These are phyloP conservation scores for Quillaja saponaria DNA, from an alignment of 306 rosid species.

Conservation along the genomic window DNA sequence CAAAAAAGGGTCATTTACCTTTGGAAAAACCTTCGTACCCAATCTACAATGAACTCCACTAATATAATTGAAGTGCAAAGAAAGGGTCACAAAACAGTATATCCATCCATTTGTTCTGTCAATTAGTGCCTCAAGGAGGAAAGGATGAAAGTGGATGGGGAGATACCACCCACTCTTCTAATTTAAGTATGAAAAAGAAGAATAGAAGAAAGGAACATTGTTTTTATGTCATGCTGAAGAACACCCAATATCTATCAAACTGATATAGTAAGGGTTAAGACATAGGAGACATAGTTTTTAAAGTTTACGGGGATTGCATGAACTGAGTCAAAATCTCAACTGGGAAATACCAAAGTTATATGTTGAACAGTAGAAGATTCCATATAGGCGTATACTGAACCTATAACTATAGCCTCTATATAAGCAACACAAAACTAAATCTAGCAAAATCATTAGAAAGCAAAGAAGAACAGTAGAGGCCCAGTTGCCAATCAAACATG, in stretches of 20 bases:
- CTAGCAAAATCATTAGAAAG: background rate
- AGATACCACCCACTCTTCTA: background rate
- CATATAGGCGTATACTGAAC: background rate
- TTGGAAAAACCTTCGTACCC: too few relatives aligned
- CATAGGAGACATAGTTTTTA: constrained; percentile 7
- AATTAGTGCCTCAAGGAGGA: too few relatives aligned
- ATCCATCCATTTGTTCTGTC: too few relatives aligned
- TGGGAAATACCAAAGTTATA: too few relatives aligned
- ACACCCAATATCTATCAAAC: background rate
- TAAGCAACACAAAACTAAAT: background rate
- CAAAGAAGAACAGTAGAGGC: background rate
- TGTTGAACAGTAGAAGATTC: too few relatives aligned
- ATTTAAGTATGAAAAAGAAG: constrained; percentile 11
- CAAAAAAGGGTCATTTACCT: too few relatives aligned
- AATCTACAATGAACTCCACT: too few relatives aligned
- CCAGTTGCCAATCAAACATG: too few relatives aligned
- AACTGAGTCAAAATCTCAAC: too few relatives aligned
- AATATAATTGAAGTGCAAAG: background rate
- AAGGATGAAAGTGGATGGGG: background rate
- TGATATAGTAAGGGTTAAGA: background rate
- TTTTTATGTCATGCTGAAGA: background rate
- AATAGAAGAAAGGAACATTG: background rate
- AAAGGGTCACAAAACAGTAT: background rate
- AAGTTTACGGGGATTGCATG: background rate
- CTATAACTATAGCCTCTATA: background rate